Evolutionary conservation across 148 eudicot genomes (phyloP), one percentile per base, ranked within the genome.

Genomic region (Nyssa sinensis): DNA sequence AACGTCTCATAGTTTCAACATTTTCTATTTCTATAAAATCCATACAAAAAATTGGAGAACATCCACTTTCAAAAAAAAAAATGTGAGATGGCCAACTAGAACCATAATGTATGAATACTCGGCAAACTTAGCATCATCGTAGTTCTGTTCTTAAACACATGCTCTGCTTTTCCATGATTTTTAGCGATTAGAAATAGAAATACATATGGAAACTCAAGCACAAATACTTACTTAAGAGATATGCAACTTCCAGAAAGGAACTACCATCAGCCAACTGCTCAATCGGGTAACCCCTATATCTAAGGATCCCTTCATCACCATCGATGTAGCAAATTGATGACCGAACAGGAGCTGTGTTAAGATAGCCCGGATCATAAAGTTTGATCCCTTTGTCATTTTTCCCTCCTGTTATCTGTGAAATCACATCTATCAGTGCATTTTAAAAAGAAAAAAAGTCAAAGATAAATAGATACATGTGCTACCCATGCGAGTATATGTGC

Each of bases 301-400:
- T 88, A 57, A 95, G 91, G 76, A 95, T 89, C 35, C 99, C 99
- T 77, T 89, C 99, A 85, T 92, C 99, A 51, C 99, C 99, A 83
- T 95, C 99, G 73, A 95, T 95, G 74, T 95, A 95, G 81, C 94
- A 92, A 68, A 95, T 95, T n/a, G 90, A 84, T 58, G 99, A 95
- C 32, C 93, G 82, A 51, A 95, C 97, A 25, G 99, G 99, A 75
- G 99, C 99, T 17, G 97, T 95, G 80, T 95, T 95, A 72, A 95
- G 94, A 83, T 95, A 95, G 53, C 99, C 99, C 27, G 99, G 99
- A 83, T 95, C 99, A 78, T 92, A 95, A 62, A 88, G 82, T 79
- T 95, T 95, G 70, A 95, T 80, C 74, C 99, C 99, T 82, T 95
- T 95, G 87, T 95, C 99, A 83, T 93, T 78, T 64, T 84, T 82